phyloP scores from a whole-genome alignment of 192 early-diverging fungal genomes.

The Phlyctochytrium planicorne region DNA sequence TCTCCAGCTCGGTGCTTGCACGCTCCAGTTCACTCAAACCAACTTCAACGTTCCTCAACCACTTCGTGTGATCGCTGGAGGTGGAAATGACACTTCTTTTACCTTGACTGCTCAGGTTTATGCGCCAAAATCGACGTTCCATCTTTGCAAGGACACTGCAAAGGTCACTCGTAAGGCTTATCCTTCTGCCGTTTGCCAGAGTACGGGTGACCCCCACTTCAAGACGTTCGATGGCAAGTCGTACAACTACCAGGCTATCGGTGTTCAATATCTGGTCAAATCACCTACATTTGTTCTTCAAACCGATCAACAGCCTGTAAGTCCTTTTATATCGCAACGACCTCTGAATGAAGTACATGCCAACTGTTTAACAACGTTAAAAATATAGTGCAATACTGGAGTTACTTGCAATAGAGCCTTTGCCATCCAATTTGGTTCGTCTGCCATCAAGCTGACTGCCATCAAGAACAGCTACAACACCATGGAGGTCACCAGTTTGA shows the following conservation, averaged over 20 bases:
- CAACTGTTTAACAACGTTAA: background rate
- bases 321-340: background rate
- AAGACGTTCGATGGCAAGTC: background rate
- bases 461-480: background rate
- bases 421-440: background rate
- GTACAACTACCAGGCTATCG: background rate
- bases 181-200: background rate
- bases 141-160: background rate
- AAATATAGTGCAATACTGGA: background rate
- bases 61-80: background rate
- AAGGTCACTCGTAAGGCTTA: background rate
- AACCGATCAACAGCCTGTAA: background rate
- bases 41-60: background rate
- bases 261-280: background rate
- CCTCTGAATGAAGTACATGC: background rate
- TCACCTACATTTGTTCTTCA: background rate
- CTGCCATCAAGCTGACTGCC: background rate
- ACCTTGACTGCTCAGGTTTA: background rate
- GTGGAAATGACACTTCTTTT: background rate
- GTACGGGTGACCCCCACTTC: background rate
- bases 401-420: slow-evolving; percentile 5
- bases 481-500: background rate
- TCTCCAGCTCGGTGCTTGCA: background rate
- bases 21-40: background rate
- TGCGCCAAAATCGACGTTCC: background rate